Evolutionary conservation across 352 stramenopile genomes (phyloP).

Genomic region (Pythium aristosporum): DNA sequence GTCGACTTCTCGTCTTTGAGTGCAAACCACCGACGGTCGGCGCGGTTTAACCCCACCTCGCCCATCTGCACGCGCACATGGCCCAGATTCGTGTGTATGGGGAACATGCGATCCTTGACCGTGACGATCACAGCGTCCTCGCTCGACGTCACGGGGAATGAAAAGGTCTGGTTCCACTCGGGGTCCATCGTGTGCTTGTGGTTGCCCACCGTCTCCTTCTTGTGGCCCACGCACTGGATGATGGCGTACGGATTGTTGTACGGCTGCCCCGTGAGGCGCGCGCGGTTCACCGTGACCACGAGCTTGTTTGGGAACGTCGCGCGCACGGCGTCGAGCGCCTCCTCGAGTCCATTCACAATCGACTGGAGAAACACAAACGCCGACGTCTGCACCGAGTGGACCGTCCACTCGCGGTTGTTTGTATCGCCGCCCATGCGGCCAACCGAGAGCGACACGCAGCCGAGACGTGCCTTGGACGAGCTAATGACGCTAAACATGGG

Average conservation of each 20-base stretch:
- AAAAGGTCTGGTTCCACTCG: slow-evolving; percentile 90
- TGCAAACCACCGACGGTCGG: slow-evolving; percentile 78
- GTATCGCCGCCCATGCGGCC: slow-evolving; percentile 64
- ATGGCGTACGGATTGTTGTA: slow-evolving; percentile 89
- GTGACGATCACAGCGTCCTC: slow-evolving; percentile 64
- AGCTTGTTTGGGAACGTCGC: slow-evolving; percentile 88
- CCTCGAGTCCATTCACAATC: slow-evolving; percentile 70
- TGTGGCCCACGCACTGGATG: slow-evolving; percentile 77
- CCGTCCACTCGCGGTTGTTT: slow-evolving; percentile 78
- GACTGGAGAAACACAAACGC: slow-evolving; percentile 87
- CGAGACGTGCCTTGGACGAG: slow-evolving; percentile 66
- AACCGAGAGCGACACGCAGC: slow-evolving; percentile 77
- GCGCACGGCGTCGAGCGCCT: slow-evolving; percentile 71
- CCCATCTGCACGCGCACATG: slow-evolving; percentile 76
- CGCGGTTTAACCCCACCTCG: slow-evolving; percentile 78
- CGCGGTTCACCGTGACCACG: slow-evolving; percentile 87
- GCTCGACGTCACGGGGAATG: slow-evolving; percentile 79
- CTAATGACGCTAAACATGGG: slow-evolving; percentile 84
- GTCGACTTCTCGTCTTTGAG: slow-evolving; percentile 70
- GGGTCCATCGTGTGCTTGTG: slow-evolving; percentile 90
- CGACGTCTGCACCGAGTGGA: slow-evolving; percentile 85
- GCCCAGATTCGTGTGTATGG: slow-evolving; percentile 72
- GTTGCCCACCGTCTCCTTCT: slow-evolving; percentile 85
- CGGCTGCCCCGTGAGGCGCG: slow-evolving; percentile 74
- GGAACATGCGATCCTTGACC: slow-evolving; percentile 77